A percentile compares a stretch with the other conserved stretches of the same genome.
Evolutionary conservation across 805 yeast genomes (phyloP).

Genomic region (Yarrowia bubula): DNA sequence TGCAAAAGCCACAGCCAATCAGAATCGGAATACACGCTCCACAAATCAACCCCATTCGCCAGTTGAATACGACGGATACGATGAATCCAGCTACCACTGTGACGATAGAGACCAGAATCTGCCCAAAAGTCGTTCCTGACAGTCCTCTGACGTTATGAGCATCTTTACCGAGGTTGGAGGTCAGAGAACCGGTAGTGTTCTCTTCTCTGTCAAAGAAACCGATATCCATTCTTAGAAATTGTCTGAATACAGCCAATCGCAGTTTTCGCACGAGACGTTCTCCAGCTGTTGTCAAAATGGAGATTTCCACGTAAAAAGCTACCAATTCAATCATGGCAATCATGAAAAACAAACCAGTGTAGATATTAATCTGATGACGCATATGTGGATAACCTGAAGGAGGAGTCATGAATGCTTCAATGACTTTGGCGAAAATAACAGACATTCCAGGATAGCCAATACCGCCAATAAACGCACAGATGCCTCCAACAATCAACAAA

Average conservation of each 20-base stretch:
- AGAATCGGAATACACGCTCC: conserved; percentile 42
- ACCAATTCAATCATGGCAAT: conserved; percentile 38
- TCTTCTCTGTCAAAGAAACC: conserved; percentile 41
- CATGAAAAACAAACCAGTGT: conserved; percentile 41
- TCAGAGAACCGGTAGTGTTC: conserved; percentile 42
- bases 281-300: conserved; percentile 35
- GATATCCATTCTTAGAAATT: conserved; percentile 42
- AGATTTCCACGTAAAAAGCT: conserved; percentile 33
- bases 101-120: conserved; percentile 40
- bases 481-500: conserved; percentile 34
- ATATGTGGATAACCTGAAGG: conserved; percentile 36
- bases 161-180: conserved; percentile 42
- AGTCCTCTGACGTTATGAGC: conserved; percentile 43
- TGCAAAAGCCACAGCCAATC: conserved; percentile 43
- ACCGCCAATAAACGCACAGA: conserved; percentile 38
- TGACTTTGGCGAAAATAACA: conserved; percentile 41
- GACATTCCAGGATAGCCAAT: conserved; percentile 43
- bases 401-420: conserved; percentile 39
- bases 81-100: conserved; percentile 43
- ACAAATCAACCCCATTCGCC: conserved; percentile 45
- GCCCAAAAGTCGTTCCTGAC: conserved; percentile 45
- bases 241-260: conserved; percentile 38
- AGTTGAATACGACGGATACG: conserved; percentile 42
- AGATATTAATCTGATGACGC: conserved; percentile 40
- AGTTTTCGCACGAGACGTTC: conserved; percentile 40